These are phyloP conservation scores for Limnanthes douglasii DNA, from an alignment of 345 rosid species.

Conservation along the genomic window DNA sequence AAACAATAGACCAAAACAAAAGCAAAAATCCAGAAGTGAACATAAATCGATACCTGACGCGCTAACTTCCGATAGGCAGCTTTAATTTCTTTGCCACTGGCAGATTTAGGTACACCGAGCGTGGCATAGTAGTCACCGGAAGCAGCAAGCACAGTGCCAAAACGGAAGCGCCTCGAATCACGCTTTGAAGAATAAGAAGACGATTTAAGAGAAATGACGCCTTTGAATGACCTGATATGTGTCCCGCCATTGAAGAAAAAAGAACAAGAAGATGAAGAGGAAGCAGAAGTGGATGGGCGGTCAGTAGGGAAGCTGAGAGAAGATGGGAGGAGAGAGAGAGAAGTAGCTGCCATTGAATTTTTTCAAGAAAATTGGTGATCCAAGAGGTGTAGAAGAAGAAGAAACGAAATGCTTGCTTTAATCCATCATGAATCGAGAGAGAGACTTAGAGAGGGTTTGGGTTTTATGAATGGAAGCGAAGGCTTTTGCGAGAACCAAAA, in stretches of 20 bases:
- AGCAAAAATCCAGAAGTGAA: background rate
- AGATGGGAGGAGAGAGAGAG: constrained; percentile 29
- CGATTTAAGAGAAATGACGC: constrained; percentile 20
- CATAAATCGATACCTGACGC: constrained; percentile 68
- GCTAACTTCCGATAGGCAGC: constrained; percentile 84
- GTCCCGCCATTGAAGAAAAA: constrained; percentile 29
- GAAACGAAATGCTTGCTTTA: background rate
- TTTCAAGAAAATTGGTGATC: too few relatives aligned
- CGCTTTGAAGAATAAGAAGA: constrained; percentile 12
- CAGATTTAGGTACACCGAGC: constrained; percentile 81
- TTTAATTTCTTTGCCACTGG: constrained; percentile 64
- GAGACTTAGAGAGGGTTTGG: background rate
- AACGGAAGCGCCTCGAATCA: constrained; percentile 23
- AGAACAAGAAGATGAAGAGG: constrained; percentile 21
- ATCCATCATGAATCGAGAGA: background rate
- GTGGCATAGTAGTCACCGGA: constrained; percentile 81
- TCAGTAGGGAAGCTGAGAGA: constrained; percentile 20
- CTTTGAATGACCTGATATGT: constrained; percentile 26
- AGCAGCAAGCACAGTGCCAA: constrained; percentile 26
- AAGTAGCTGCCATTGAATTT: constrained; percentile 36
- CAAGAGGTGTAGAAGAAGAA: background rate
- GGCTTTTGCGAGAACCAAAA: too few relatives aligned
- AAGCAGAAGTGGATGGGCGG: constrained; percentile 13
- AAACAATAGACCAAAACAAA: too few relatives aligned
- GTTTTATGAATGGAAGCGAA: too few relatives aligned